These are phyloP conservation scores for Trametes gibbosa DNA, from an alignment of 768 basidiomycete species.

Conservation along the genomic window DNA sequence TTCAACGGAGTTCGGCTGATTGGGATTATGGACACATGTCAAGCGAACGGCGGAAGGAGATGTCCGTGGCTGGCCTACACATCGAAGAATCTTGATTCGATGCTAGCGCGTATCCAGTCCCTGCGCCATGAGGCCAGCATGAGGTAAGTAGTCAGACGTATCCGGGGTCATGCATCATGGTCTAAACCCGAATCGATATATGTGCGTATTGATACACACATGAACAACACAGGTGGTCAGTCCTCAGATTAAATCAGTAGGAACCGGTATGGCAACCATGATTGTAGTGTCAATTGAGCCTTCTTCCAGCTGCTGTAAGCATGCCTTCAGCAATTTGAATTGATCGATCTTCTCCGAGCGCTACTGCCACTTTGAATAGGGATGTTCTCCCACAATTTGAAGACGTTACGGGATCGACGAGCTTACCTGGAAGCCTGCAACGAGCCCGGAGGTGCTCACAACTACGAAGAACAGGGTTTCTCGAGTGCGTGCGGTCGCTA, in stretches of 20 bases:
- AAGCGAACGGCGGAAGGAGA: too few relatives aligned
- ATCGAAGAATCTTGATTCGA: too few relatives aligned
- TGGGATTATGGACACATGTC: too few relatives aligned
- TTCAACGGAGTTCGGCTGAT: too few relatives aligned
- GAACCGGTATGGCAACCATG: constrained; percentile 17
- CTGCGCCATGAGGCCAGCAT: too few relatives aligned
- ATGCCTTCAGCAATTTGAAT: constrained; percentile 35
- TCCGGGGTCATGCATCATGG: too few relatives aligned
- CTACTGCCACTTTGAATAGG: constrained; percentile 28
- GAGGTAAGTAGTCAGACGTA: too few relatives aligned
- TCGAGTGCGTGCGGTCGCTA: constrained; percentile 4
- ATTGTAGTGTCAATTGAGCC: constrained; percentile 11
- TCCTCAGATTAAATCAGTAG: not conserved
- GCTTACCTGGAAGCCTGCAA: constrained; percentile 68
- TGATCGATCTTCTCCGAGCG: constrained; percentile 43
- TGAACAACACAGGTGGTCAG: too few relatives aligned
- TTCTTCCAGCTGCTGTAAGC: constrained; percentile 31
- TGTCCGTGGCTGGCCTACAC: too few relatives aligned
- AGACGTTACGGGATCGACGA: not conserved
- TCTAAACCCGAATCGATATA: too few relatives aligned
- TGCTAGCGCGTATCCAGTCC: too few relatives aligned
- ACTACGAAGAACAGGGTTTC: constrained; percentile 76
- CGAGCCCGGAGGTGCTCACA: constrained; percentile 74
- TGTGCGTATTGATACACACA: too few relatives aligned
- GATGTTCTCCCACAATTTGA: not conserved